A percentile compares a stretch with the other conserved stretches of the same genome.
Conservation (phyloP, 2,329 filamentous ascomycete genomes). For the Fusarium tuaranense region DNA sequence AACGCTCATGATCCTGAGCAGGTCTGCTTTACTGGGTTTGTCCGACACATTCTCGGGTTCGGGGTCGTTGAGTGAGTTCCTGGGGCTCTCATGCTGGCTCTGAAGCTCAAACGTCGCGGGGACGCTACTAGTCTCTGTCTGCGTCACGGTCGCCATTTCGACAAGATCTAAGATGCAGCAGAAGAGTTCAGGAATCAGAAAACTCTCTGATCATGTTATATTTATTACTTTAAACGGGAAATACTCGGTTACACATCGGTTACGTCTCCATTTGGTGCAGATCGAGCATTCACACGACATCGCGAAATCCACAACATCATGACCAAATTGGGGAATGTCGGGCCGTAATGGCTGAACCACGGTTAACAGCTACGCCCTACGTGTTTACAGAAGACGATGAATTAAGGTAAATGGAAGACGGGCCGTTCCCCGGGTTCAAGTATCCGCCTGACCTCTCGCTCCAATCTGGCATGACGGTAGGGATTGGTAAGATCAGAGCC, state of each 20-base stretch:
- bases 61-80: neutral
- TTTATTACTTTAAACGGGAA: conserved; percentile 16
- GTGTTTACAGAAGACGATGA: neutral
- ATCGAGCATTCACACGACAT: neutral
- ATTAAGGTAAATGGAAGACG: neutral
- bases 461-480: neutral
- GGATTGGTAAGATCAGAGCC: neutral
- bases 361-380: neutral
- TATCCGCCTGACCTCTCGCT: neutral
- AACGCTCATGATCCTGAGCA: conserved; percentile 64
- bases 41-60: neutral
- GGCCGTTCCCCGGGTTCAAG: neutral
- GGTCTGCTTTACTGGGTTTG: conserved; percentile 1
- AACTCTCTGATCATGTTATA: neutral
- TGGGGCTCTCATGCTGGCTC: fast-evolving
- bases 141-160: conserved; percentile 24
- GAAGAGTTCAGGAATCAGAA: neutral
- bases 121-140: conserved; percentile 3
- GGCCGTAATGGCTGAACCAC: neutral
- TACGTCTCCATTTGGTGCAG: neutral
- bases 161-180: fast-evolving
- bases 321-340: neutral
- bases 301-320: neutral
- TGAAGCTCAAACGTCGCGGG: conserved; percentile 11
- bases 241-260: conserved; percentile 10